These are phyloP conservation scores for Lichtheimia ramosa DNA, from an alignment of 371 early-diverging fungal species.

Conservation along the genomic window DNA sequence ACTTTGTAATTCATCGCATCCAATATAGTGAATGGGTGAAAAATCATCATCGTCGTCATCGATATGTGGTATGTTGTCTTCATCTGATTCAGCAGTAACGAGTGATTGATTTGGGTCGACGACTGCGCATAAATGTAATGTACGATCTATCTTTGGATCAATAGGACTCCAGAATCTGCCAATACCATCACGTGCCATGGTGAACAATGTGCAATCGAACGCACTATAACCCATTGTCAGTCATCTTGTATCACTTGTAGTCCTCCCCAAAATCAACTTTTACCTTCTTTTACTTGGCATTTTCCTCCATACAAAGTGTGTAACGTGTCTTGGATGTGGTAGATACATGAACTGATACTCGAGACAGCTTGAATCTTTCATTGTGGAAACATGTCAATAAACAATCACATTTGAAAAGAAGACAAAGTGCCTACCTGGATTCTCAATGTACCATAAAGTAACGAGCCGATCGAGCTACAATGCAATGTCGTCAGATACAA, in stretches of 20 bases:
- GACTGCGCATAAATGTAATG: conserved; percentile 65
- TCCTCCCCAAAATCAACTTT: no score
- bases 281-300: conserved; percentile 33
- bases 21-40: conserved; percentile 68
- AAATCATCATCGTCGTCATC: conserved; percentile 27
- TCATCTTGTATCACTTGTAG: not conserved
- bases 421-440: not conserved
- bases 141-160: conserved; percentile 40
- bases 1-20: conserved; percentile 52
- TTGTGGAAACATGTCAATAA: not conserved
- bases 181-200: conserved; percentile 71
- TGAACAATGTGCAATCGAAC: conserved; percentile 61
- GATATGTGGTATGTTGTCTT: conserved; percentile 8
- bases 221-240: not conserved
- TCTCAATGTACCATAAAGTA: conserved; percentile 66
- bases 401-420: no score
- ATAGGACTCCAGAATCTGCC: conserved; percentile 80
- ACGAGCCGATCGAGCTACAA: conserved; percentile 67
- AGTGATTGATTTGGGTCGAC: conserved; percentile 73
- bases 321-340: conserved; percentile 68
- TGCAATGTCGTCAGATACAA: not conserved
- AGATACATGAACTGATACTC: conserved; percentile 67
- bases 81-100: conserved; percentile 45
- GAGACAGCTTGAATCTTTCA: not conserved
- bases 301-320: conserved; percentile 70